Evolutionary conservation across 1,284 basidiomycete genomes (phyloP).

Genomic region (Marasmius sp.): DNA sequence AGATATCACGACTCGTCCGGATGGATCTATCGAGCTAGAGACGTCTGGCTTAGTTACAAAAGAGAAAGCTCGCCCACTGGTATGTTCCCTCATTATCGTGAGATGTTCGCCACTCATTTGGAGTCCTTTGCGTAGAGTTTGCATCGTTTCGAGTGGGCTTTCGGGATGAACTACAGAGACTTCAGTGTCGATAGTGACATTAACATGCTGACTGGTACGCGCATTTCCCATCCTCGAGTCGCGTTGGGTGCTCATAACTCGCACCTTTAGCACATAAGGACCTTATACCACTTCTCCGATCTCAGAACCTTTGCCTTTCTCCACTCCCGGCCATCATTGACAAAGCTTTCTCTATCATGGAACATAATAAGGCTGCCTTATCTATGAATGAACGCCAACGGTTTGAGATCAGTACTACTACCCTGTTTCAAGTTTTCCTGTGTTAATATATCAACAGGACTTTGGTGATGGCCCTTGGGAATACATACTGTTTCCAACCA

Average conservation of each 20-base stretch:
- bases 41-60: background rate
- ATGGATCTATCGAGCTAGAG: background rate
- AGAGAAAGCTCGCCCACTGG: background rate
- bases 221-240: background rate
- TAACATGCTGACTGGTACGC: background rate
- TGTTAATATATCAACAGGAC: background rate
- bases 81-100: background rate
- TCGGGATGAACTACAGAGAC: background rate
- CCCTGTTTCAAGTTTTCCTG: background rate
- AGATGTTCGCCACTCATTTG: background rate
- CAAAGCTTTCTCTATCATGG: too few species aligned
- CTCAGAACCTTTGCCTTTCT: background rate
- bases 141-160: background rate
- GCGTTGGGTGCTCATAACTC: background rate
- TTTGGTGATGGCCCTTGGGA: background rate
- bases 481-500: background rate
- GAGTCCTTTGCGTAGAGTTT: background rate
- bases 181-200: background rate
- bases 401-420: background rate
- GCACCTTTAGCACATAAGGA: background rate
- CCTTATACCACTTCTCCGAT: background rate
- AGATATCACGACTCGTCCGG: background rate
- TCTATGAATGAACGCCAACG: background rate
- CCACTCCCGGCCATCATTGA: background rate
- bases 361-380: background rate